Evolutionary conservation across 805 yeast species (phyloP).

Genomic region (Wickerhamiella musiphila): DNA sequence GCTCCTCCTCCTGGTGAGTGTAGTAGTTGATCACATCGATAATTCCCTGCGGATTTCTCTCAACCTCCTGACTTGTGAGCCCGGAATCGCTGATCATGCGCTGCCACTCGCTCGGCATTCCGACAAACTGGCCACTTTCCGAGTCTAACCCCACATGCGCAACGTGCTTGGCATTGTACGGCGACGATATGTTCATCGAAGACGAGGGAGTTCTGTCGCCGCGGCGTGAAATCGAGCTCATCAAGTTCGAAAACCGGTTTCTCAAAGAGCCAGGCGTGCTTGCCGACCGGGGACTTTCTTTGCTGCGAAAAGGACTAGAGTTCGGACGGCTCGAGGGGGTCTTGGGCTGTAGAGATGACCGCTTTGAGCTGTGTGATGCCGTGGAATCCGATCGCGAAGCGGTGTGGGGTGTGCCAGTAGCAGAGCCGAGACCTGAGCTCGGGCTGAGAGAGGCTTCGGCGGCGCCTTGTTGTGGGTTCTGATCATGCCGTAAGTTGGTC

Average conservation of each 20-base stretch:
- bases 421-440: too few relatives aligned
- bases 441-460: too few relatives aligned
- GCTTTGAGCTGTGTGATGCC: not conserved
- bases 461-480: too few relatives aligned
- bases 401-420: too few relatives aligned
- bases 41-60: slow-evolving; percentile 86
- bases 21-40: slow-evolving; percentile 81
- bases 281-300: slow-evolving; percentile 1
- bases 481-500: too few relatives aligned
- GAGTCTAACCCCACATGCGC: slow-evolving; percentile 89
- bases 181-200: slow-evolving; percentile 55
- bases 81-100: slow-evolving; percentile 69
- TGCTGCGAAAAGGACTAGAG: not conserved
- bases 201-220: not conserved
- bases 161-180: slow-evolving; percentile 76
- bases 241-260: slow-evolving; percentile 3
- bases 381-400: not conserved
- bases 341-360: not conserved
- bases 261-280: slow-evolving; percentile 1
- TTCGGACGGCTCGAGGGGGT: not conserved
- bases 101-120: slow-evolving; percentile 90
- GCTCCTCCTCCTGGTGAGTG: slow-evolving; percentile 11
- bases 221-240: slow-evolving; percentile 2
- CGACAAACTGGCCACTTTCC: slow-evolving; percentile 73
- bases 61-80: slow-evolving; percentile 70